A percentile compares a stretch with the other conserved stretches of the same genome.
Evolutionary conservation across 192 early-diverging fungal genomes (phyloP).

Genomic region (Rhizophagus clarus): DNA sequence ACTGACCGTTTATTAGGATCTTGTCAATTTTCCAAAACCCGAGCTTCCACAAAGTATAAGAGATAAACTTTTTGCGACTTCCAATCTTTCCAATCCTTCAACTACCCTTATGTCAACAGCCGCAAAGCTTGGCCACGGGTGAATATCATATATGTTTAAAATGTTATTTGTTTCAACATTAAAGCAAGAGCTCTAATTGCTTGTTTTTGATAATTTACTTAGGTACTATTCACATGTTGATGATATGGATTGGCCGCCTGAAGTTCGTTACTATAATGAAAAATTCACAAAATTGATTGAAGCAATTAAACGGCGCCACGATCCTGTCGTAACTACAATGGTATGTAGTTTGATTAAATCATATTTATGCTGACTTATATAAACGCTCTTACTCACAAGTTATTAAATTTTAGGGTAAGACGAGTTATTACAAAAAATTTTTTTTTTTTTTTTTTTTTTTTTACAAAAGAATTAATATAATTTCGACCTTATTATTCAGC

Average conservation of each 20-base stretch:
- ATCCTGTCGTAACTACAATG: conserved; percentile 89
- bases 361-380: background rate
- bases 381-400: background rate
- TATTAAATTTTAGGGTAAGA: background rate
- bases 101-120: conserved; percentile 21
- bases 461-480: background rate
- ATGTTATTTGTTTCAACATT: background rate
- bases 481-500: conserved; percentile 48
- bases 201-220: background rate
- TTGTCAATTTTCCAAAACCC: conserved; percentile 59
- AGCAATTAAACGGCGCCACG: conserved; percentile 88
- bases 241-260: conserved; percentile 61
- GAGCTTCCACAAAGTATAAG: conserved; percentile 40
- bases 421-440: background rate
- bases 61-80: conserved; percentile 20
- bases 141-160: background rate
- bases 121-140: conserved; percentile 53
- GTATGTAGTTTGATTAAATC: conserved; percentile 39
- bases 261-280: conserved; percentile 77
- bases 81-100: conserved; percentile 41
- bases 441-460: background rate
- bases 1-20: conserved; percentile 40
- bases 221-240: conserved; percentile 63
- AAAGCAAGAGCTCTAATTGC: background rate
- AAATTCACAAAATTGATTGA: conserved; percentile 89